Percentiles rank a stretch among this genome's conserved stretches.
Conservation (phyloP, 768 basidiomycete species). For the Tylopilus subfusipes region DNA sequence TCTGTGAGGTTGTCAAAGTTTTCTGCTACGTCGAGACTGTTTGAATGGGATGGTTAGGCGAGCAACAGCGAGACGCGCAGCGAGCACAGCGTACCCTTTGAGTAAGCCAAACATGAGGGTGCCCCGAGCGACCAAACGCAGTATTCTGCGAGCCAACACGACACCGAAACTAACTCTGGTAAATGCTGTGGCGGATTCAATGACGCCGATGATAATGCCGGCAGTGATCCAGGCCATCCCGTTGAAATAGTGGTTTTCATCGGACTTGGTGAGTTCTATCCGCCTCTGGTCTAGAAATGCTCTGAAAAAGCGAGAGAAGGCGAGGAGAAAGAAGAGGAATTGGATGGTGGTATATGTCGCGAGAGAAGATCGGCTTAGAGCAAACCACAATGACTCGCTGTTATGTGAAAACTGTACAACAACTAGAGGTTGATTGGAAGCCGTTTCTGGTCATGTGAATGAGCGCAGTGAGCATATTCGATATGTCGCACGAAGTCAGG, state of each 20-base stretch:
- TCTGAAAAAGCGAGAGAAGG: constrained; percentile 54
- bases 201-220: constrained; percentile 57
- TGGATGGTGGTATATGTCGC: constrained; percentile 58
- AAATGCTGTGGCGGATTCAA: constrained; percentile 67
- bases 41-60: background rate
- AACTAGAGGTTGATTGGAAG: constrained; percentile 18
- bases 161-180: constrained; percentile 49
- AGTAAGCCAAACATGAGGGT: constrained; percentile 58
- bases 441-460: constrained; percentile 7
- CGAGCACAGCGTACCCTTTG: constrained; percentile 54
- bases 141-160: constrained; percentile 51
- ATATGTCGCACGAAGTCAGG: background rate
- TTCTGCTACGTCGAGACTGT: constrained; percentile 51
- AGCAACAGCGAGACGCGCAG: background rate
- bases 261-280: constrained; percentile 44
- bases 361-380: constrained; percentile 60
- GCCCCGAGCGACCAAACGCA: constrained; percentile 53
- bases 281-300: constrained; percentile 49
- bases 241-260: constrained; percentile 47
- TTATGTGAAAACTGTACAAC: constrained; percentile 44
- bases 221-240: constrained; percentile 66
- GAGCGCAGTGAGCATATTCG: constrained; percentile 1
- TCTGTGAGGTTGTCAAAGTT: constrained; percentile 47
- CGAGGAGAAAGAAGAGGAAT: constrained; percentile 52
- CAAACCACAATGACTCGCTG: constrained; percentile 44